Conservation (phyloP, 768 basidiomycete species). For the Mycena latifolia region DNA sequence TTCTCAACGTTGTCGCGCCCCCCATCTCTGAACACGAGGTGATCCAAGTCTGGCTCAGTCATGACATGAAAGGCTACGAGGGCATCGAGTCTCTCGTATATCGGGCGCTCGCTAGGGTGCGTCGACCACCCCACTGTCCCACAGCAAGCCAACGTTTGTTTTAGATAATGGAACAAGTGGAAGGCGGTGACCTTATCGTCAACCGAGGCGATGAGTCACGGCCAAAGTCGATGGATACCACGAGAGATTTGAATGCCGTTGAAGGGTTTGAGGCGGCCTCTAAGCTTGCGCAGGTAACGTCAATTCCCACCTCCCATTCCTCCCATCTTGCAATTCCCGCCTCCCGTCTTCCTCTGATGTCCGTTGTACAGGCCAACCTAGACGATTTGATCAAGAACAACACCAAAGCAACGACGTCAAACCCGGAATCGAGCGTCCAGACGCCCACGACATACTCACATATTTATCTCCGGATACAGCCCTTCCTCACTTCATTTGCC, state of each 20-base stretch:
- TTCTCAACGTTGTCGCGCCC: constrained; percentile 96
- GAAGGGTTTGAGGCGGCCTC: constrained; percentile 88
- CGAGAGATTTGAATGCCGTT: constrained; percentile 83
- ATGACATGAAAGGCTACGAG: constrained; percentile 97
- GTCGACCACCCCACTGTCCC: constrained; percentile 37
- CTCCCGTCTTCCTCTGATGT: too few species aligned
- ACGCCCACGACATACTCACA: constrained; percentile 86
- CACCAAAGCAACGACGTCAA: constrained; percentile 48
- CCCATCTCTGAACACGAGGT: constrained; percentile 99
- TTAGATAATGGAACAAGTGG: constrained; percentile 95
- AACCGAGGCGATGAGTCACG: constrained; percentile 85
- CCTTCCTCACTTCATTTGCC: constrained; percentile 73
- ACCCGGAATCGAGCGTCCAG: constrained; percentile 47
- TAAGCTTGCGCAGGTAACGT: constrained; percentile 83
- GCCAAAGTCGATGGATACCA: constrained; percentile 63
- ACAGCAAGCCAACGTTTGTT: constrained; percentile 13
- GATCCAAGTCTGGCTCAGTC: constrained; percentile 94
- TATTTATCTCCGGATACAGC: constrained; percentile 94
- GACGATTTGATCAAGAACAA: constrained; percentile 82
- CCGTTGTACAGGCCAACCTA: constrained; percentile 71
- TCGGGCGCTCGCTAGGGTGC: constrained; percentile 82
- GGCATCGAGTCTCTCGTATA: constrained; percentile 96
- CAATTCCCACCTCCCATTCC: constrained; percentile 21
- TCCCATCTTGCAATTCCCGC: too few species aligned
- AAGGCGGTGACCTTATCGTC: constrained; percentile 91